These are phyloP conservation scores for Dichomitus squalens DNA, from an alignment of 1,284 basidiomycete species.

Conservation along the genomic window DNA sequence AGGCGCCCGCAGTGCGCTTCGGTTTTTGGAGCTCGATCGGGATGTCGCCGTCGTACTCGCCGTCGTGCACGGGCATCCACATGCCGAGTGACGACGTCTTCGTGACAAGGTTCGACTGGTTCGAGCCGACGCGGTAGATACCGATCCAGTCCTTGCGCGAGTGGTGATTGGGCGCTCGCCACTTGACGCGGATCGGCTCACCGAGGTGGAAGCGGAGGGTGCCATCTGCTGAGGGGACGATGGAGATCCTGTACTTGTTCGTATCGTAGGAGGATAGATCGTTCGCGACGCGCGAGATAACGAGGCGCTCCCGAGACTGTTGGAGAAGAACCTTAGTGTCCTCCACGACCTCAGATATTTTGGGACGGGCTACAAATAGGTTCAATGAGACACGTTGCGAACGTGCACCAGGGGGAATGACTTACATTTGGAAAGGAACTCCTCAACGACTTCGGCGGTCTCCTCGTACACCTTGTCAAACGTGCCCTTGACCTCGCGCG, in stretches of 20 bases:
- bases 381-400: background rate
- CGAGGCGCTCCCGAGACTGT: slow-evolving; percentile 85
- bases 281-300: slow-evolving; percentile 87
- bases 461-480: slow-evolving; percentile 96
- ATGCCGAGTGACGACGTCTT: slow-evolving; percentile 86
- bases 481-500: slow-evolving; percentile 88
- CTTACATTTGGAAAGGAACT: slow-evolving; percentile 89
- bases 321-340: slow-evolving; percentile 93
- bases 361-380: slow-evolving; percentile 48
- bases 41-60: slow-evolving; percentile 92
- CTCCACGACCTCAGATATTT: slow-evolving; percentile 81
- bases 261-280: slow-evolving; percentile 82
- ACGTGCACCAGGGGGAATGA: slow-evolving; percentile 1
- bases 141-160: slow-evolving; percentile 98
- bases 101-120: slow-evolving; percentile 82
- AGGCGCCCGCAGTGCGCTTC: slow-evolving; percentile 31
- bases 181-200: slow-evolving; percentile 84
- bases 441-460: slow-evolving; percentile 88
- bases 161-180: slow-evolving; percentile 87
- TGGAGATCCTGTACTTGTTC: slow-evolving; percentile 73
- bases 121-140: slow-evolving; percentile 88
- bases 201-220: slow-evolving; percentile 83
- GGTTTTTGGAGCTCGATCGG: slow-evolving; percentile 54
- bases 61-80: slow-evolving; percentile 91
- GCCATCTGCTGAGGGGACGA: slow-evolving; percentile 57